These are phyloP conservation scores for Pleurotus giganteus DNA, from an alignment of 768 basidiomycete species.

Conservation along the genomic window DNA sequence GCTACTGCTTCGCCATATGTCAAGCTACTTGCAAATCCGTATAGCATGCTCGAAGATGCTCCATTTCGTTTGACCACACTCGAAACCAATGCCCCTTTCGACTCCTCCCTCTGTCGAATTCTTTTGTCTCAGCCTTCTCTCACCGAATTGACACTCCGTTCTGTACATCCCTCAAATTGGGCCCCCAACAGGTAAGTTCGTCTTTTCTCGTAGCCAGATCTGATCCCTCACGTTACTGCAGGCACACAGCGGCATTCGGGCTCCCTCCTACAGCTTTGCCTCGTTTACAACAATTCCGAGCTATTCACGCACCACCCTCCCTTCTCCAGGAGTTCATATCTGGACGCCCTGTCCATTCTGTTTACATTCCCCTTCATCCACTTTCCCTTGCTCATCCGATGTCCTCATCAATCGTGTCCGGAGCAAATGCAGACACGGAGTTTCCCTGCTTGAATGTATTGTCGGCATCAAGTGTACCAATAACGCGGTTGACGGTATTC, in stretches of 20 bases:
- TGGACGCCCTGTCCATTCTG: slow-evolving; percentile 3
- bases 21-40: slow-evolving; percentile 42
- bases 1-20: slow-evolving; percentile 42
- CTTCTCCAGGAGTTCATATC: slow-evolving; percentile 4
- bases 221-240: background rate
- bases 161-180: slow-evolving; percentile 37
- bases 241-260: slow-evolving; percentile 22
- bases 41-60: slow-evolving; percentile 43
- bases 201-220: background rate
- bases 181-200: slow-evolving; percentile 6
- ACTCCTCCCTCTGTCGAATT: slow-evolving; percentile 44
- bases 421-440: background rate
- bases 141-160: slow-evolving; percentile 50
- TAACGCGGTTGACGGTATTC: slow-evolving; percentile 5
- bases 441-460: background rate
- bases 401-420: background rate
- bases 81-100: slow-evolving; percentile 54
- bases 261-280: slow-evolving; percentile 45
- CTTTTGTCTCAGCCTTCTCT: slow-evolving; percentile 48
- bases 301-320: slow-evolving; percentile 47
- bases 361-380: slow-evolving; percentile 1
- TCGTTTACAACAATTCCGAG: slow-evolving; percentile 46
- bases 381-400: background rate
- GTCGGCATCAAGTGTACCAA: background rate
- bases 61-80: slow-evolving; percentile 45